These are phyloP conservation scores for Albatrellus ellisii DNA, from an alignment of 768 basidiomycete species.

Conservation along the genomic window DNA sequence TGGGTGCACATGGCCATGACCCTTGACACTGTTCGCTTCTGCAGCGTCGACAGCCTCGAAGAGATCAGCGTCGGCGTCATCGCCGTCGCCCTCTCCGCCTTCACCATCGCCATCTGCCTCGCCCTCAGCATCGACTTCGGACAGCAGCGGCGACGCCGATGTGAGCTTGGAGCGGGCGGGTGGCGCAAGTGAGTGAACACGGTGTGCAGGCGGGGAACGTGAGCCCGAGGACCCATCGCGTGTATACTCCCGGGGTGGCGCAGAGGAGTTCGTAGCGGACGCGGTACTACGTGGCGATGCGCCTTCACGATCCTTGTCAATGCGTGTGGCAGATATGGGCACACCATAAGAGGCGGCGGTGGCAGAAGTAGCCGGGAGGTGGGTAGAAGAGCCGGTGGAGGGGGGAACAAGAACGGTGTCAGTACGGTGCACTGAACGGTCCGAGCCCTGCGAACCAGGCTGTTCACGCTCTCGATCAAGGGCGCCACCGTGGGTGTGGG, in stretches of 20 bases:
- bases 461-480: no score
- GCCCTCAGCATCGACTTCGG: constrained; percentile 24
- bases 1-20: no score
- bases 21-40: constrained; percentile 24
- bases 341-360: no score
- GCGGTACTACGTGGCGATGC: constrained; percentile 28
- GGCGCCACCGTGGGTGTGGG: not conserved
- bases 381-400: not conserved
- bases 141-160: constrained; percentile 3
- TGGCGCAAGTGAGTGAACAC: no score
- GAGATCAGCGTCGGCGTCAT: constrained; percentile 22
- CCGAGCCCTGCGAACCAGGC: no score
- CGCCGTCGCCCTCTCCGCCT: constrained; percentile 2
- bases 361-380: no score
- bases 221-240: constrained; percentile 17
- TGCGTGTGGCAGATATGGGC: no score
- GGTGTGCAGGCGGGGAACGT: constrained; percentile 9
- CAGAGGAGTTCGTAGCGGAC: constrained; percentile 3
- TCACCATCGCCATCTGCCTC: constrained; percentile 22
- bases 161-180: not conserved
- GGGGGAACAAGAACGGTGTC: constrained; percentile 10
- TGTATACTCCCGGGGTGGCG: constrained; percentile 14
- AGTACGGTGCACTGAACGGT: constrained; percentile 8
- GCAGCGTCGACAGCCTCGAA: constrained; percentile 28
- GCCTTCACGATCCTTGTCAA: constrained; percentile 7